phyloP scores from a whole-genome alignment of 495 filamentous ascomycete species.

The Trichoderma erinaceum region DNA sequence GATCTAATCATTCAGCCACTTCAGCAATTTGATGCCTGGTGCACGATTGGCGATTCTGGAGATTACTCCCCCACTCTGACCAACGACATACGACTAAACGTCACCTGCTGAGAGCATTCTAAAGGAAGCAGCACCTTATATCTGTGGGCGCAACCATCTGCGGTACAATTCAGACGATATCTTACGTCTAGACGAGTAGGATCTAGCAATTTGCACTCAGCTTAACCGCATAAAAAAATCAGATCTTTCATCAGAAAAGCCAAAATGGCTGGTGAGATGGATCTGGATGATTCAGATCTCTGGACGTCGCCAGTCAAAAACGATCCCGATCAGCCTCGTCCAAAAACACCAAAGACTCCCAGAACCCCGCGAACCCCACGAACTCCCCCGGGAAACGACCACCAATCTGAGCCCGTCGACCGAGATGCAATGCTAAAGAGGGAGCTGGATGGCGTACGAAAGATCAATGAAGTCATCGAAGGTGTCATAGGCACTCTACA shows the following conservation, averaged over 20 bases:
- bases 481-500: conserved; percentile 73
- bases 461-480: conserved; percentile 83
- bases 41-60: neutral
- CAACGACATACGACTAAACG: neutral
- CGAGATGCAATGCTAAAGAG: conserved; percentile 62
- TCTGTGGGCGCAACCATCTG: too few species aligned
- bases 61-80: neutral
- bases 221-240: neutral
- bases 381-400: conserved; percentile 48
- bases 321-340: neutral
- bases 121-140: neutral
- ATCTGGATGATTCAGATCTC: conserved; percentile 11
- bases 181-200: neutral
- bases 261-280: conserved; percentile 4
- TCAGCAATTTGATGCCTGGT: neutral
- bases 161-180: too few species aligned
- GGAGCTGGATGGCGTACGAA: conserved; percentile 75
- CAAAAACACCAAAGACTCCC: conserved; percentile 15
- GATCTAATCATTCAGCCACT: neutral
- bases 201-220: neutral
- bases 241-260: neutral
- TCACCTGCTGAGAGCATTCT: neutral
- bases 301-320: conserved; percentile 15
- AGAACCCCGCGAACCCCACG: conserved; percentile 27
- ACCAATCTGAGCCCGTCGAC: conserved; percentile 22